A percentile compares a stretch with the other conserved stretches of the same genome.
phyloP scores from a whole-genome alignment of 148 eudicot species.

The Rhododendron ovatum region DNA sequence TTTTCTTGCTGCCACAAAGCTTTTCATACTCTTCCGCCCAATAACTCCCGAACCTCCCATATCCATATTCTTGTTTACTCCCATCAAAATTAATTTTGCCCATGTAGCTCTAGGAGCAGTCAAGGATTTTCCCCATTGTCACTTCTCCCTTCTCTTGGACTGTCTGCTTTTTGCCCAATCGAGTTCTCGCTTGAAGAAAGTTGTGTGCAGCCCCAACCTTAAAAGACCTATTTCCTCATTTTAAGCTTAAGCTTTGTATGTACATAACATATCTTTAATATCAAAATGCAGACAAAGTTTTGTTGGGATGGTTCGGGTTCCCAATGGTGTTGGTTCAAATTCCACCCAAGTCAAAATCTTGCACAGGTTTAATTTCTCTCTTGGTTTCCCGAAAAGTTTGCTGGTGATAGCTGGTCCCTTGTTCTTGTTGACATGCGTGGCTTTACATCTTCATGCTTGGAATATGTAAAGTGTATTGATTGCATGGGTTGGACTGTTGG shows the following conservation, averaged over 20 bases:
- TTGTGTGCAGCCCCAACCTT: neutral
- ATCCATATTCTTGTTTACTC: neutral
- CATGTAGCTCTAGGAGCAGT: neutral
- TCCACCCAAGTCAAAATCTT: too few relatives aligned
- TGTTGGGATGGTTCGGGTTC: too few relatives aligned
- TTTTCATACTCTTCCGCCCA: neutral
- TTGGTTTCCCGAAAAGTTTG: too few relatives aligned
- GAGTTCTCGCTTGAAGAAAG: neutral
- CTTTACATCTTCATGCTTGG: too few relatives aligned
- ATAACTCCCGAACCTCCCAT: neutral
- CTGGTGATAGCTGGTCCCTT: too few relatives aligned
- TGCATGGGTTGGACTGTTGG: too few relatives aligned
- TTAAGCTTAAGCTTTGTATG: neutral
- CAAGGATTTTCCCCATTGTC: neutral
- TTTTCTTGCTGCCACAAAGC: neutral
- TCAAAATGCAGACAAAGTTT: neutral
- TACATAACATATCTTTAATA: neutral
- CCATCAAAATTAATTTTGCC: neutral
- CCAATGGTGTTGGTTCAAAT: too few relatives aligned
- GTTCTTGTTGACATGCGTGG: too few relatives aligned
- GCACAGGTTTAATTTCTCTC: too few relatives aligned
- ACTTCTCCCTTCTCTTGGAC: neutral
- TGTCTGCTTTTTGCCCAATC: neutral
- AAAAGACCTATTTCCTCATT: neutral
- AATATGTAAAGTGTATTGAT: too few relatives aligned